A percentile compares a stretch with the other conserved stretches of the same genome.
Conservation (phyloP, 148 eudicot species). For the Hydrangea macrophylla region DNA sequence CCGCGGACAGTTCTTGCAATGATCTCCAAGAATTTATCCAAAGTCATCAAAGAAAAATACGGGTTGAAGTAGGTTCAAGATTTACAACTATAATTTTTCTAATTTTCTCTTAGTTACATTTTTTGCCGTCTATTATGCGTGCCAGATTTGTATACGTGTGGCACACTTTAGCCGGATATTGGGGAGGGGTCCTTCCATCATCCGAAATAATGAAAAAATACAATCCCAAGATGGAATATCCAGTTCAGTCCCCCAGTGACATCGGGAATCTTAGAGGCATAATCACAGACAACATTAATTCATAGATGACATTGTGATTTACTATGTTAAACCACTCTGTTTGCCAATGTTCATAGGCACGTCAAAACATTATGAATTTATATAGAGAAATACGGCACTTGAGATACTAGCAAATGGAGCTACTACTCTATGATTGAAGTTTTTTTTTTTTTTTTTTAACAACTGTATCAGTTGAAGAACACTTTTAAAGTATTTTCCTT, state of each 20-base stretch:
- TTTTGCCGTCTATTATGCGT: not conserved
- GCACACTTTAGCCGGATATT: slow-evolving; percentile 63
- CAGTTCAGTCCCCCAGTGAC: slow-evolving; percentile 59
- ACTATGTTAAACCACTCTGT: too few species aligned
- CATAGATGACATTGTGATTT: too few species aligned
- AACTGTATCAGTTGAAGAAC: too few species aligned
- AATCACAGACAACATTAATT: too few species aligned
- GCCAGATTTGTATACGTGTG: slow-evolving; percentile 53
- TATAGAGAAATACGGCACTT: not conserved
- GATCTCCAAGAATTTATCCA: slow-evolving; percentile 52
- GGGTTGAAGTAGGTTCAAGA: slow-evolving; percentile 34
- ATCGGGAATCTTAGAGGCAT: slow-evolving; percentile 54
- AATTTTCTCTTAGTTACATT: not conserved
- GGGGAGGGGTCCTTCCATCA: slow-evolving; percentile 62
- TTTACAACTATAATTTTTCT: not conserved
- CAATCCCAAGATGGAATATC: slow-evolving; percentile 47
- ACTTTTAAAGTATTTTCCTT: not conserved
- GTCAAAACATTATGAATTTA: not conserved
- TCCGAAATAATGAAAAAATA: slow-evolving; percentile 45
- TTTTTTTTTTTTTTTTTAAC: too few species aligned
- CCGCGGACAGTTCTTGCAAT: slow-evolving; percentile 30
- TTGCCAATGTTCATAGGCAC: too few species aligned
- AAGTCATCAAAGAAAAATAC: slow-evolving; percentile 45
- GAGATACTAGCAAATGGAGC: not conserved
- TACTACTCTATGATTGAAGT: too few species aligned